Evolutionary conservation across 495 filamentous ascomycete species (phyloP).

Genomic region (Cercophora sp.): DNA sequence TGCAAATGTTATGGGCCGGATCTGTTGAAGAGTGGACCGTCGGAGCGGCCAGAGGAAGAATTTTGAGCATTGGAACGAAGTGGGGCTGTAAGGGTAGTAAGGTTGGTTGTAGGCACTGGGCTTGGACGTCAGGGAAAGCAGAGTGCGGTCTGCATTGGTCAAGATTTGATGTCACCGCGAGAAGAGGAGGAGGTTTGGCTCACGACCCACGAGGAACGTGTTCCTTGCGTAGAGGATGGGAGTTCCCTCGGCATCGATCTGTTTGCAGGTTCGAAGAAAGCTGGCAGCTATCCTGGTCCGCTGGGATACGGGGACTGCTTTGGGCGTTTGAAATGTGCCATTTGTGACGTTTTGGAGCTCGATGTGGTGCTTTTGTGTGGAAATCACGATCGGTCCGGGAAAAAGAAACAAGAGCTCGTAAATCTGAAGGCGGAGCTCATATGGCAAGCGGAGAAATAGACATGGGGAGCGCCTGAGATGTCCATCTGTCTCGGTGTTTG

Average conservation of each 20-base stretch:
- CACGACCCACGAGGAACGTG: background rate
- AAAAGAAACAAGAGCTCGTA: background rate
- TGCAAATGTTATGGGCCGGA: background rate
- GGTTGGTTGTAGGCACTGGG: background rate
- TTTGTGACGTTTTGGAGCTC: background rate
- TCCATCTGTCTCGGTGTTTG: too few species aligned
- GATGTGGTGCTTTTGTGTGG: background rate
- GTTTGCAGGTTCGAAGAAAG: background rate
- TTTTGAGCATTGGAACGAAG: background rate
- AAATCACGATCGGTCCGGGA: background rate
- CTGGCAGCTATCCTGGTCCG: background rate
- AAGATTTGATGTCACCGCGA: background rate
- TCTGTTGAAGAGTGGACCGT: background rate
- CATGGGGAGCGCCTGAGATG: too few species aligned
- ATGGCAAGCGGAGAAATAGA: conserved; percentile 2
- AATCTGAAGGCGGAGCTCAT: background rate
- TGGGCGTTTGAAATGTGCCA: background rate
- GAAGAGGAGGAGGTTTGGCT: background rate
- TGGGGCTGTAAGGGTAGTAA: background rate
- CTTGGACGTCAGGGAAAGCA: background rate
- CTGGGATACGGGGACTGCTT: background rate
- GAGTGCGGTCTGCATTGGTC: background rate
- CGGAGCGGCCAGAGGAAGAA: background rate
- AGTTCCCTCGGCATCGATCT: background rate
- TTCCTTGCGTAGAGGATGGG: background rate